These are phyloP conservation scores for Vigna reflexopilosa DNA, from an alignment of 306 rosid genomes.

Conservation along the genomic window DNA sequence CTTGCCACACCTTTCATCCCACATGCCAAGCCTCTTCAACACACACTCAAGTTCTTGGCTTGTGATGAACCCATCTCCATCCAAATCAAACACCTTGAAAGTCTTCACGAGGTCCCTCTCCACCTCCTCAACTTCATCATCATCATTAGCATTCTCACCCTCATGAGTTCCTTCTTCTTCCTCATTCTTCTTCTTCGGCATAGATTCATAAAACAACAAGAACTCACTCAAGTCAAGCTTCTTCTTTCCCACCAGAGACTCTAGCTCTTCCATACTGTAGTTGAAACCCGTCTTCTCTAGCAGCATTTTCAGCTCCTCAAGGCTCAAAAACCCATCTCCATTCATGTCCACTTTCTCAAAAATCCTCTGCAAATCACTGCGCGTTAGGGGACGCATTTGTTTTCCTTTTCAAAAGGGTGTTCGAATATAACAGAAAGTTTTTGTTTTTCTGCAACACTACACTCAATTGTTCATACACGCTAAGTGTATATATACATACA, in stretches of 20 bases:
- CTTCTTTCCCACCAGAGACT: conserved; percentile 50
- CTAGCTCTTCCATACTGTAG: conserved; percentile 52
- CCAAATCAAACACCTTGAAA: conserved; percentile 68
- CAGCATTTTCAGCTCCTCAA: conserved; percentile 64
- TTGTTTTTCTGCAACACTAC: neutral
- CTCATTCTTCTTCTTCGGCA: conserved; percentile 30
- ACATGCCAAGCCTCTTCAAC: conserved; percentile 58
- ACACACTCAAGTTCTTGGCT: conserved; percentile 63
- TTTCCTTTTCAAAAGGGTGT: neutral
- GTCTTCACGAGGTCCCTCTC: conserved; percentile 65
- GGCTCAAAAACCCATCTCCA: conserved; percentile 65
- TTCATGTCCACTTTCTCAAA: conserved; percentile 68
- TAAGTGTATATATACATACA: neutral
- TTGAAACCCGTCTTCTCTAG: conserved; percentile 49
- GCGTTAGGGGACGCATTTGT: conserved; percentile 52
- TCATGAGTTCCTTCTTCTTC: conserved; percentile 14
- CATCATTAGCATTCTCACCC: neutral
- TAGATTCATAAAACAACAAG: conserved; percentile 57
- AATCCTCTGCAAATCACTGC: conserved; percentile 58
- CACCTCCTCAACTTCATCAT: conserved; percentile 13
- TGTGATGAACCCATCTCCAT: conserved; percentile 76
- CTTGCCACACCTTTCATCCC: conserved; percentile 51
- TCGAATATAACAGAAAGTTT: neutral
- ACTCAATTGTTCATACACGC: neutral
- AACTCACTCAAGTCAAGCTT: conserved; percentile 59